Conservation (phyloP, 176 grass and related monocot species). For the Eragrostis curvula region DNA sequence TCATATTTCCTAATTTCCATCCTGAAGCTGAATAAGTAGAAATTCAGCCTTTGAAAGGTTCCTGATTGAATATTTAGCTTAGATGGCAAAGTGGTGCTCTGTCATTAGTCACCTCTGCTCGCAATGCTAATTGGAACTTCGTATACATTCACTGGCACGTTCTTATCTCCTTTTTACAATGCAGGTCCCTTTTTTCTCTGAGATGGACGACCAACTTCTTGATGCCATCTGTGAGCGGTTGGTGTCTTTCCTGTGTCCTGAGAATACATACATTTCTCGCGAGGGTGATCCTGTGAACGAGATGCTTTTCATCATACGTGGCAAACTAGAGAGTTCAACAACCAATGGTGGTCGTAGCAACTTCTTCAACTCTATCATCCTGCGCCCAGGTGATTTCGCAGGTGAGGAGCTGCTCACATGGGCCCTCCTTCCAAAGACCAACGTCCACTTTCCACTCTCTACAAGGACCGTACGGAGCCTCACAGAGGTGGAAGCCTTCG, state of each 20-base stretch:
- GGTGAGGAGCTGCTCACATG: conserved; percentile 92
- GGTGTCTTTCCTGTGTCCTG: conserved; percentile 77
- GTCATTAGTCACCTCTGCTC: neutral
- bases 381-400: conserved; percentile 70
- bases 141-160: neutral
- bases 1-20: conserved; percentile 22
- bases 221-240: conserved; percentile 88
- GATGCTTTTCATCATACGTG: conserved; percentile 94
- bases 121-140: neutral
- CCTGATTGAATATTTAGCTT: neutral
- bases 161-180: conserved; percentile 25
- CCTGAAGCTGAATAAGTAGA: neutral
- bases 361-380: conserved; percentile 80
- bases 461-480: conserved; percentile 74
- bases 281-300: conserved; percentile 95
- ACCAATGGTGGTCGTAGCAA: conserved; percentile 85
- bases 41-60: conserved; percentile 16
- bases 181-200: conserved; percentile 92
- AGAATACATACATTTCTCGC: conserved; percentile 82
- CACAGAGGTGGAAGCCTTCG: conserved; percentile 95
- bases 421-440: conserved; percentile 85
- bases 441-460: conserved; percentile 70
- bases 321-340: conserved; percentile 85
- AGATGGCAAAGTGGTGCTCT: neutral
- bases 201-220: conserved; percentile 91